A percentile compares a stretch with the other conserved stretches of the same genome.
Evolutionary conservation across 2,329 filamentous ascomycete genomes (phyloP).

Genomic region (Tolypocladium paradoxum): DNA sequence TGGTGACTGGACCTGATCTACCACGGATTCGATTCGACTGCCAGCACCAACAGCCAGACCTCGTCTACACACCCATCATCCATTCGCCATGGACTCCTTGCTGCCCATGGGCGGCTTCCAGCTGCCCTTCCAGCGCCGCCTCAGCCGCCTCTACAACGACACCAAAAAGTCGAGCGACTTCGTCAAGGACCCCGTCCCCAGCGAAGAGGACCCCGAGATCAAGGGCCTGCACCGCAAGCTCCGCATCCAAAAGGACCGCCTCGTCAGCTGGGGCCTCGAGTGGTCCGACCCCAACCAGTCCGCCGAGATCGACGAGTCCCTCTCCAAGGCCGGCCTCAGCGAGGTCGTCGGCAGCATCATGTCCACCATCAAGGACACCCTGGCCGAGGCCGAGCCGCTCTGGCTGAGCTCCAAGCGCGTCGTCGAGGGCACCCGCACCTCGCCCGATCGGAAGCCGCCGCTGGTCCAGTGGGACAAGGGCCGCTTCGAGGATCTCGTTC

Average conservation of each 20-base stretch:
- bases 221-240: constrained; percentile 64
- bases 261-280: constrained; percentile 70
- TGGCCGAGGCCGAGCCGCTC: constrained; percentile 65
- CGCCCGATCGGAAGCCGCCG: constrained; percentile 42
- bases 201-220: constrained; percentile 57
- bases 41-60: too few relatives aligned
- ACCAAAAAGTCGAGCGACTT: constrained; percentile 70
- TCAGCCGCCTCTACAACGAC: constrained; percentile 69
- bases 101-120: constrained; percentile 40
- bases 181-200: constrained; percentile 53
- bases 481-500: constrained; percentile 65
- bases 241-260: constrained; percentile 67
- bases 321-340: constrained; percentile 63
- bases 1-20: background rate
- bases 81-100: constrained; percentile 37
- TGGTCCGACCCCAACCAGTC: constrained; percentile 65
- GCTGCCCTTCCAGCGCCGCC: constrained; percentile 48
- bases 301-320: constrained; percentile 59
- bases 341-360: constrained; percentile 71
- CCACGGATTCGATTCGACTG: background rate
- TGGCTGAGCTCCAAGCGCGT: constrained; percentile 49
- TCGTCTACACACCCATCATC: background rate
- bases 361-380: constrained; percentile 68
- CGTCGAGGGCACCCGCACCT: constrained; percentile 26
- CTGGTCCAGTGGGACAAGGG: constrained; percentile 56